Percentiles rank a stretch among this genome's conserved stretches.
These are phyloP conservation scores for Bacterosira constricta DNA, from an alignment of 108 stramenopile genomes.

Conservation along the genomic window DNA sequence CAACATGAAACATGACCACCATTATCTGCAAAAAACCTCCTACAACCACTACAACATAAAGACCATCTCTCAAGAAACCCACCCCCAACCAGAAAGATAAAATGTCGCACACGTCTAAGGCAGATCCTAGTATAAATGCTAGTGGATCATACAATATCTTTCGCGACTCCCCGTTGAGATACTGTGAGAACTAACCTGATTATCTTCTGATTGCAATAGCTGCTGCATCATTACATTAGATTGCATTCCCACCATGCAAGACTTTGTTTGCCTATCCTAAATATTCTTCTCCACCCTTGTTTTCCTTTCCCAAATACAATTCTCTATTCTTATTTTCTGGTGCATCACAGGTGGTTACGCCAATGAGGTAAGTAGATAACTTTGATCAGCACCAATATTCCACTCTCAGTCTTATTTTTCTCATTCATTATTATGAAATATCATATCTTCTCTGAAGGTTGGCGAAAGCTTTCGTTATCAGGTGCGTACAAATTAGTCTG, in stretches of 20 bases:
- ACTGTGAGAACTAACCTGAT: slow-evolving; percentile 69
- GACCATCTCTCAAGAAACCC: too few species aligned
- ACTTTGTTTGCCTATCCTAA: background rate
- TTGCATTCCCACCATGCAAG: background rate
- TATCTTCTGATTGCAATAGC: background rate
- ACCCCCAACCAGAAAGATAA: too few species aligned
- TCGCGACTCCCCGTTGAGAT: slow-evolving; percentile 73
- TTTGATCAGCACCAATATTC: too few species aligned
- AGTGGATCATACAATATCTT: slow-evolving; percentile 58
- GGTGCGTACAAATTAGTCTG: slow-evolving; percentile 16
- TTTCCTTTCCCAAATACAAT: background rate
- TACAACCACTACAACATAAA: too few species aligned
- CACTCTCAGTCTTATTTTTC: background rate
- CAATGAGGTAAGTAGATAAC: slow-evolving; percentile 37
- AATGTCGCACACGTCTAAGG: background rate
- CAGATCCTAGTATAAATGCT: background rate
- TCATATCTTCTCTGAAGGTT: slow-evolving; percentile 39
- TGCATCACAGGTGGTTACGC: slow-evolving; percentile 19
- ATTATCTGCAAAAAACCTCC: too few species aligned
- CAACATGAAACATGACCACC: too few species aligned
- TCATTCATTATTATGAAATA: background rate
- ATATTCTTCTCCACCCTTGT: background rate
- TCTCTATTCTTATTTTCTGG: background rate
- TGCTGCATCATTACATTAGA: background rate
- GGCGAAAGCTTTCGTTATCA: slow-evolving; percentile 85